A percentile compares a stretch with the other conserved stretches of the same genome.
Evolutionary conservation across 2,329 filamentous ascomycete species (phyloP).

Genomic region (Bisporella sp.): DNA sequence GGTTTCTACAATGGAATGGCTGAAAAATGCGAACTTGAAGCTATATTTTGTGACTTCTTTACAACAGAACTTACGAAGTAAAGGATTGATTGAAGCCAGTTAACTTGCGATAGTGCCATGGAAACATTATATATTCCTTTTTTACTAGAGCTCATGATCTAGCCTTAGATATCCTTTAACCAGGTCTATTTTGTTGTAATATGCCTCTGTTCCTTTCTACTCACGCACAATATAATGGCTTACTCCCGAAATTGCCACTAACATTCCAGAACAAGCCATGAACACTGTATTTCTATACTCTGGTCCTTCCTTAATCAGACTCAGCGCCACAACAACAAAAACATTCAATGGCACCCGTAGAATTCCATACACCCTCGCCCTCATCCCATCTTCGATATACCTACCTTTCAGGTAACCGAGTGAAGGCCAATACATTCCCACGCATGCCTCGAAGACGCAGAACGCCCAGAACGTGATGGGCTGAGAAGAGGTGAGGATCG

Average conservation of each 20-base stretch:
- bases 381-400: slow-evolving; percentile 45
- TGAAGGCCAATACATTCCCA: slow-evolving; percentile 51
- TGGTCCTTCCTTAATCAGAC: slow-evolving; percentile 36
- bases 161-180: no score
- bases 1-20: no score
- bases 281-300: slow-evolving; percentile 26
- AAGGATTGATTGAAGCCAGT: no score
- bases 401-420: slow-evolving; percentile 48
- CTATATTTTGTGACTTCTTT: no score
- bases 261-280: slow-evolving; percentile 23
- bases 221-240: slow-evolving; percentile 19
- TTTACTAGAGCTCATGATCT: no score
- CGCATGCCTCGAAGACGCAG: slow-evolving; percentile 48
- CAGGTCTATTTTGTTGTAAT: no score
- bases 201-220: background rate
- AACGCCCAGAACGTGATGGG: slow-evolving; percentile 46
- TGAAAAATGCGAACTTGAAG: no score
- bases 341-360: slow-evolving; percentile 52
- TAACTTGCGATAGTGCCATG: no score
- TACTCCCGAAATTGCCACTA: slow-evolving; percentile 19
- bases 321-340: slow-evolving; percentile 45
- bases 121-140: no score
- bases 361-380: slow-evolving; percentile 49
- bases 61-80: no score
- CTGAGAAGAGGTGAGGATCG: slow-evolving; percentile 36